Base-by-base conservation (phyloP, 2,329 filamentous ascomycete genomes). In the Sporothrix brasiliensis region DNA sequence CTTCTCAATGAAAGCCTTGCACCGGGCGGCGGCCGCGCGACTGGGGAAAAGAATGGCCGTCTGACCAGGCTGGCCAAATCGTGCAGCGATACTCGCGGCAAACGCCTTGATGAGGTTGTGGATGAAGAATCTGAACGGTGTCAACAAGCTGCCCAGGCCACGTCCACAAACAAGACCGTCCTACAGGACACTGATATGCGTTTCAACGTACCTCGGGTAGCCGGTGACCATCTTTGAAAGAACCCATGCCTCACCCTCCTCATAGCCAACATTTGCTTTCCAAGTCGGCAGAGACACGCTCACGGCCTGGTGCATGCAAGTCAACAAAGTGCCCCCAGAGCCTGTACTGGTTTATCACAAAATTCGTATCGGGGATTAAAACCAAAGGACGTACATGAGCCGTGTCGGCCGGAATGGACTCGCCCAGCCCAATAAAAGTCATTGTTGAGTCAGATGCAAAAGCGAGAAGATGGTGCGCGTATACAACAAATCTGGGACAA, bases 231-330 rank as follows among this genome's bases (percentile, higher is more conserved):
- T 91, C 77, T 89, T 91, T 73, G 86, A 87, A 21, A 95, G 74
- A n/a, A 99, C 92, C 90, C 92, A 95, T 70, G 89, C 83, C 78
- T 96, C 87, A 67, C 93, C 94, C 80, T 99, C 93, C 79, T 99
- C 95, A 77, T 99, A 99, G 53, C 89, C 94, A 52, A 99, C 85
- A 76, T 97, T 98, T 74, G 93, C 85, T 74, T 85, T 86, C 95
- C 95, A 99, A 81, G 93, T 96, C 52, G 95, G 95, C 34, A 99
- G 83, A 19, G 95, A 98, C 54, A 98, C 94, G 79, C 94, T 98
- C 74, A 98, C 92, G 74, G 94, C 95, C 94, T 97, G 69, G 10
- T 2, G 13, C 7, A 41, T 70, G 13, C 56, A 66, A 24, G 65
- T 67, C 30, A 56, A 30, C 13, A 21, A 54, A 27, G 34, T 27